These are phyloP conservation scores for Coemansia sp. DNA, from an alignment of 371 early-diverging fungal species.

Conservation along the genomic window DNA sequence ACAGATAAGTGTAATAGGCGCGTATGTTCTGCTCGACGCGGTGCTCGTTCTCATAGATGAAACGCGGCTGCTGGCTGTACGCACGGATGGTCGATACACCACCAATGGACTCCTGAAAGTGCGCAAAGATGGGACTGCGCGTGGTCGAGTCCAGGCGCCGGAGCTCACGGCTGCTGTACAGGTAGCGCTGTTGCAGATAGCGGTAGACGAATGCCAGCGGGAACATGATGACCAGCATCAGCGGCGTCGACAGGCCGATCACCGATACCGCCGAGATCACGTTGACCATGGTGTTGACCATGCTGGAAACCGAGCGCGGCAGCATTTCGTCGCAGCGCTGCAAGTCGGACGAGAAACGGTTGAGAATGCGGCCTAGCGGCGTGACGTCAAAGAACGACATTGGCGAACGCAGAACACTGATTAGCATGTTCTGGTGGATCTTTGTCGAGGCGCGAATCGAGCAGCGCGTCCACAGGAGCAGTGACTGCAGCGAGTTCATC, in stretches of 20 bases:
- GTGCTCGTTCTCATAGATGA: constrained; percentile 69
- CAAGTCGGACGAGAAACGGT: constrained; percentile 73
- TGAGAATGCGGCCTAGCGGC: constrained; percentile 47
- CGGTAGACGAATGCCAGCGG: constrained; percentile 37
- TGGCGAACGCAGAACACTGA: constrained; percentile 49
- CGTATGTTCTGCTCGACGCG: constrained; percentile 76
- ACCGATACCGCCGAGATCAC: constrained; percentile 62
- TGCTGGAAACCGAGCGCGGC: constrained; percentile 52
- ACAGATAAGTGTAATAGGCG: constrained; percentile 77
- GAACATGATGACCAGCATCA: constrained; percentile 30
- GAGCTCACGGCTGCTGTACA: constrained; percentile 37
- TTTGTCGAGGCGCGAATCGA: constrained; percentile 72
- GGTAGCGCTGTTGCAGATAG: constrained; percentile 37
- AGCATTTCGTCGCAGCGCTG: constrained; percentile 79
- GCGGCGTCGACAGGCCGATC: constrained; percentile 53
- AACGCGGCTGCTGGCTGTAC: constrained; percentile 69
- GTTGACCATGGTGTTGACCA: constrained; percentile 50
- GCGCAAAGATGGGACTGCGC: constrained; percentile 80
- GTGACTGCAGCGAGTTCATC: constrained; percentile 67
- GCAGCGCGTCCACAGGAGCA: constrained; percentile 80
- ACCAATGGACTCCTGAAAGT: constrained; percentile 72
- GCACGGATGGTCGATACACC: constrained; percentile 86
- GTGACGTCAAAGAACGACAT: constrained; percentile 47
- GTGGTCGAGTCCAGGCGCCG: constrained; percentile 66
- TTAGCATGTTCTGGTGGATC: constrained; percentile 72